Percentiles rank a stretch among this genome's conserved stretches.
Evolutionary conservation across 352 stramenopile genomes (phyloP).

Genomic region (Phytophthora syringae): DNA sequence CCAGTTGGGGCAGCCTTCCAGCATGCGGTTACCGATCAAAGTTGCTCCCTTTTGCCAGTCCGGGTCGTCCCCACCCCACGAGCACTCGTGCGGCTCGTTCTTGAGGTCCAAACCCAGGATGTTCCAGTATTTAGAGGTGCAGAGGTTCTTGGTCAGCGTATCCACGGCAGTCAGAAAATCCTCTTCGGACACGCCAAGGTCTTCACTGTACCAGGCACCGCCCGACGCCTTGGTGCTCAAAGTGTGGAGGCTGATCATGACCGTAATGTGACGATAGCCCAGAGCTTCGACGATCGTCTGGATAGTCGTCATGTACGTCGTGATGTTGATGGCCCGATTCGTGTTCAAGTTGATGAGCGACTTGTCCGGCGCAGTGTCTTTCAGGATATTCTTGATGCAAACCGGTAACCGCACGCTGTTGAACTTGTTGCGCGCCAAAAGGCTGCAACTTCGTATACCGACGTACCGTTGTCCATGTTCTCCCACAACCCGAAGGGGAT

Average conservation of each 20-base stretch:
- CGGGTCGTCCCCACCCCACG: slow-evolving; percentile 48
- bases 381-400: slow-evolving; percentile 62
- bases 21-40: slow-evolving; percentile 69
- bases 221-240: slow-evolving; percentile 49
- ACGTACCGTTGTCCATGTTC: slow-evolving; percentile 71
- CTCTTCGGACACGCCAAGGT: slow-evolving; percentile 56
- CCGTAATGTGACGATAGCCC: slow-evolving; percentile 65
- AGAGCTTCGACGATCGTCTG: slow-evolving; percentile 63
- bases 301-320: slow-evolving; percentile 69
- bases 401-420: slow-evolving; percentile 68
- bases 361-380: slow-evolving; percentile 49
- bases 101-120: slow-evolving; percentile 75
- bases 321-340: slow-evolving; percentile 75
- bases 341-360: slow-evolving; percentile 67
- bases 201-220: slow-evolving; percentile 63
- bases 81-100: slow-evolving; percentile 70
- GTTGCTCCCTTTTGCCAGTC: slow-evolving; percentile 66
- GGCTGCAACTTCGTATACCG: slow-evolving; percentile 65
- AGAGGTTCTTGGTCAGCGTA: slow-evolving; percentile 64
- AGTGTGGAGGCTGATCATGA: slow-evolving; percentile 80
- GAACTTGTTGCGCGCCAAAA: slow-evolving; percentile 80
- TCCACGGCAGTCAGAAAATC: slow-evolving; percentile 64
- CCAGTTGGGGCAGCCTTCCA: slow-evolving; percentile 70
- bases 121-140: slow-evolving; percentile 67
- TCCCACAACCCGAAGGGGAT: slow-evolving; percentile 81